Evolutionary conservation across 2,329 filamentous ascomycete genomes (phyloP).

Genomic region (Colletotrichum higginsianum): DNA sequence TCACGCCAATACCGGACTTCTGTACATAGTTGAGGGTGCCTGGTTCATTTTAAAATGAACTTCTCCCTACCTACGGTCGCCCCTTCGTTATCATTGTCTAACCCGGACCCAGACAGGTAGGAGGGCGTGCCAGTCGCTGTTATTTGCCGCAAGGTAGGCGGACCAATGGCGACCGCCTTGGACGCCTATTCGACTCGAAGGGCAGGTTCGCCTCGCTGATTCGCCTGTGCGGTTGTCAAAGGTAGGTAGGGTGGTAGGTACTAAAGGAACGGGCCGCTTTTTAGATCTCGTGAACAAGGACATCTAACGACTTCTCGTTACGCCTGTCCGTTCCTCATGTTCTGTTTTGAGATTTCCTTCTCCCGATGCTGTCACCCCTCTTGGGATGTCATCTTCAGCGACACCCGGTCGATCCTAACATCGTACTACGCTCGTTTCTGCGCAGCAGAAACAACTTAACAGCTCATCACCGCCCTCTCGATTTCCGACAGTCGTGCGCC

Average conservation of each 20-base stretch:
- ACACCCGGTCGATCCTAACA: neutral
- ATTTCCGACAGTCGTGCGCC: slow-evolving; percentile 20
- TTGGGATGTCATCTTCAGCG: neutral
- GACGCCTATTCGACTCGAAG: slow-evolving; percentile 17
- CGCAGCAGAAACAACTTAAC: neutral
- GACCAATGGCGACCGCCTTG: slow-evolving; percentile 28
- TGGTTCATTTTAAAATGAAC: too few species aligned
- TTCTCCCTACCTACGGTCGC: too few species aligned
- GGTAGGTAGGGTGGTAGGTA: neutral
- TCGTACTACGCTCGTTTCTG: neutral
- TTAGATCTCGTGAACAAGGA: slow-evolving; percentile 31
- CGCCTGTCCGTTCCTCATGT: neutral
- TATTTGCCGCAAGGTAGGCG: slow-evolving; percentile 4
- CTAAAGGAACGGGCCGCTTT: slow-evolving; percentile 39
- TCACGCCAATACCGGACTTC: neutral
- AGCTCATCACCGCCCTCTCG: slow-evolving; percentile 8
- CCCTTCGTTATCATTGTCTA: neutral
- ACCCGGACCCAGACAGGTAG: neutral
- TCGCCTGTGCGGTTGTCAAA: slow-evolving; percentile 31
- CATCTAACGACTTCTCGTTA: slow-evolving; percentile 20
- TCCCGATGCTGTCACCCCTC: neutral
- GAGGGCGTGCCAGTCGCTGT: slow-evolving; percentile 8
- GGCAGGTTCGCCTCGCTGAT: slow-evolving; percentile 32
- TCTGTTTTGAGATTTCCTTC: neutral
- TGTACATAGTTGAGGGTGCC: too few species aligned